These are phyloP conservation scores for Choanephora cucurbitarum DNA, from an alignment of 371 early-diverging fungal species.

Conservation along the genomic window DNA sequence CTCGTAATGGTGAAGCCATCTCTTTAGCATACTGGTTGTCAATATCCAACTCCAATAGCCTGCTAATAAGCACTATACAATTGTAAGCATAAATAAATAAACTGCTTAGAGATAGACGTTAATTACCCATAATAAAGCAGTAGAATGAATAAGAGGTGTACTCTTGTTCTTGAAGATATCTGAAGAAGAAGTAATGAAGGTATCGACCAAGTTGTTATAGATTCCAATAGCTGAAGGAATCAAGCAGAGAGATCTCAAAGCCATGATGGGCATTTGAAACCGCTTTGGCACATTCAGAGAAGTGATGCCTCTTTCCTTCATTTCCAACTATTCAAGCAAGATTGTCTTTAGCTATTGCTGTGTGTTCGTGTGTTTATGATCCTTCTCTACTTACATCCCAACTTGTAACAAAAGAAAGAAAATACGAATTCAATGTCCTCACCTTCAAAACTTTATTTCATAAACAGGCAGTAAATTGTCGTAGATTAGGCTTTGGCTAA, in stretches of 20 bases:
- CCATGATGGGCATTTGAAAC: slow-evolving; percentile 41
- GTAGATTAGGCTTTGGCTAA: no score
- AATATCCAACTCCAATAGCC: slow-evolving; percentile 66
- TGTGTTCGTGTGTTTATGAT: no score
- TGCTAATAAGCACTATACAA: slow-evolving; percentile 51
- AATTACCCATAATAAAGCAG: slow-evolving; percentile 63
- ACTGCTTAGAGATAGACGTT: no score
- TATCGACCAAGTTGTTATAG: slow-evolving; percentile 42
- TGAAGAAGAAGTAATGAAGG: slow-evolving; percentile 41
- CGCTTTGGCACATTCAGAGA: slow-evolving; percentile 48
- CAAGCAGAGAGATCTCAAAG: slow-evolving; percentile 41
- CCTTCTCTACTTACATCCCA: no score
- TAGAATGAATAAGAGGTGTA: slow-evolving; percentile 55
- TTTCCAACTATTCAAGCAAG: no score
- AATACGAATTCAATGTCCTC: no score
- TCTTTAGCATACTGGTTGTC: slow-evolving; percentile 59
- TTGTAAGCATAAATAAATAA: neutral
- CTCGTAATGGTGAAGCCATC: slow-evolving; percentile 66
- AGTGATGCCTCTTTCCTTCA: slow-evolving; percentile 32
- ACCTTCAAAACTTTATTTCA: no score
- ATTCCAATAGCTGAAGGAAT: slow-evolving; percentile 56
- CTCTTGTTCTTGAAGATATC: slow-evolving; percentile 56
- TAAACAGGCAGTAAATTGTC: no score
- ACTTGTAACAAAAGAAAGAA: no score
- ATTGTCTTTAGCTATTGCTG: no score